A percentile compares a stretch with the other conserved stretches of the same genome.
These are phyloP conservation scores for Kuraishia ogatae DNA, from an alignment of 805 yeast genomes.

Conservation along the genomic window DNA sequence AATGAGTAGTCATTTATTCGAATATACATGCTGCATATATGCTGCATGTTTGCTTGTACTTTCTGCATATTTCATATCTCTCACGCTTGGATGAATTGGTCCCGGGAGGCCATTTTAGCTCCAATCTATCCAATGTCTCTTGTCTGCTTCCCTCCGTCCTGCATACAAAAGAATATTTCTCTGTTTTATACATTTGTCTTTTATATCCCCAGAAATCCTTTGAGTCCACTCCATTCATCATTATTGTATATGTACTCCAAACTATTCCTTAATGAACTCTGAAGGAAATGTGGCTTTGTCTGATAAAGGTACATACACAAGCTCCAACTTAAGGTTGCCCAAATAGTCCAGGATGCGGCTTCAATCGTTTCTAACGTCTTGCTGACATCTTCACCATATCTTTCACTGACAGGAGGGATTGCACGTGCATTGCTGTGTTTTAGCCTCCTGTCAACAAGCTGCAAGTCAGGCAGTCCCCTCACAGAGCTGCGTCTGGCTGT, in stretches of 20 bases:
- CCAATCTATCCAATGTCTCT: too few species aligned
- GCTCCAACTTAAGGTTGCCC: slow-evolving; percentile 66
- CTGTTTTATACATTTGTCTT: too few species aligned
- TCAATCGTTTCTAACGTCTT: slow-evolving; percentile 13
- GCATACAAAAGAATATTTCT: too few species aligned
- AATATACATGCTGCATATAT: too few species aligned
- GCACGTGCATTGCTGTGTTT: neutral
- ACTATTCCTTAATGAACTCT: slow-evolving; percentile 54
- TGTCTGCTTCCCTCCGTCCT: too few species aligned
- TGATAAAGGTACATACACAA: slow-evolving; percentile 64
- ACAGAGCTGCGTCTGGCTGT: neutral
- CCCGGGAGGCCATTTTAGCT: too few species aligned
- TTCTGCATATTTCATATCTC: too few species aligned
- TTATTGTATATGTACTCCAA: slow-evolving; percentile 56
- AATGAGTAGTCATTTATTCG: too few species aligned
- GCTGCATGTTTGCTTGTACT: too few species aligned
- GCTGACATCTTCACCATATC: neutral
- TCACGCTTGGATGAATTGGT: too few species aligned
- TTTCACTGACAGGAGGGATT: neutral
- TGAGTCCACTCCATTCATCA: slow-evolving; percentile 3
- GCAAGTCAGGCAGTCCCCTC: neutral
- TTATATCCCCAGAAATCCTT: slow-evolving; percentile 1
- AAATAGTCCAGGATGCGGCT: slow-evolving; percentile 41
- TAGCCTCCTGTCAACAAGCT: neutral
- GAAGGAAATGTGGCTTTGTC: slow-evolving; percentile 52